Conservation (phyloP, 176 grass and related monocot species). For the Luzula sylvatica region DNA sequence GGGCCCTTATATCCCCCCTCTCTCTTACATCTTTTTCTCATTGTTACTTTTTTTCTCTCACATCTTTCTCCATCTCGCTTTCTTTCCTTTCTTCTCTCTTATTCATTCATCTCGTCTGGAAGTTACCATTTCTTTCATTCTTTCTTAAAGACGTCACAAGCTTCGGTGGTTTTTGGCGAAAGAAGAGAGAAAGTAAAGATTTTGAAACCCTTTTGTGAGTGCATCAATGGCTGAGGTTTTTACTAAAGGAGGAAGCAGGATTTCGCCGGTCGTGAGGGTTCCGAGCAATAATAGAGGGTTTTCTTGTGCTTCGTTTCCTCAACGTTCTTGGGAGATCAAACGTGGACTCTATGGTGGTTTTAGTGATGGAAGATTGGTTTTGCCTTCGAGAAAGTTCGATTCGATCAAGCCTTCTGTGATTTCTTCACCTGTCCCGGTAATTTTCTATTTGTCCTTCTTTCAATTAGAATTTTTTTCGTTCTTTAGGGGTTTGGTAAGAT, state of each 20-base stretch:
- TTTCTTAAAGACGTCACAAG: no score
- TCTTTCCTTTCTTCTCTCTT: neutral
- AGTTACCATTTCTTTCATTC: neutral
- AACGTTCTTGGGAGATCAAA: no score
- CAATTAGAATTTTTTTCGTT: no score
- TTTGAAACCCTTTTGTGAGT: no score
- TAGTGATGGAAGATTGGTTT: slow-evolving; percentile 34
- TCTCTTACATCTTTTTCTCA: neutral
- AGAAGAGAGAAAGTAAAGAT: no score
- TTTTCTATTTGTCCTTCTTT: neutral
- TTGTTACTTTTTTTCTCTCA: neutral
- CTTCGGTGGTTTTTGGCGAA: no score
- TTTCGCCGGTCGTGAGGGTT: neutral
- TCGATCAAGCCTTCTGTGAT: slow-evolving; percentile 17
- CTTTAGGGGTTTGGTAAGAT: neutral
- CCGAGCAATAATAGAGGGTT: slow-evolving; percentile 23
- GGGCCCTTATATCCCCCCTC: neutral
- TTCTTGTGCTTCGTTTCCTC: slow-evolving; percentile 7
- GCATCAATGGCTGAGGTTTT: no score
- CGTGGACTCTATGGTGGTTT: slow-evolving; percentile 33
- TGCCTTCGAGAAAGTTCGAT: slow-evolving; percentile 25
- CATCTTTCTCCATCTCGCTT: neutral
- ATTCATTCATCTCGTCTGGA: no score
- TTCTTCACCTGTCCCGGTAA: slow-evolving; percentile 41
- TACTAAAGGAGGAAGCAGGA: no score